Evolutionary conservation across 495 filamentous ascomycete genomes (phyloP), one percentile per base, ranked within the genome.

Genomic region (Friedmanniomyces simplex): DNA sequence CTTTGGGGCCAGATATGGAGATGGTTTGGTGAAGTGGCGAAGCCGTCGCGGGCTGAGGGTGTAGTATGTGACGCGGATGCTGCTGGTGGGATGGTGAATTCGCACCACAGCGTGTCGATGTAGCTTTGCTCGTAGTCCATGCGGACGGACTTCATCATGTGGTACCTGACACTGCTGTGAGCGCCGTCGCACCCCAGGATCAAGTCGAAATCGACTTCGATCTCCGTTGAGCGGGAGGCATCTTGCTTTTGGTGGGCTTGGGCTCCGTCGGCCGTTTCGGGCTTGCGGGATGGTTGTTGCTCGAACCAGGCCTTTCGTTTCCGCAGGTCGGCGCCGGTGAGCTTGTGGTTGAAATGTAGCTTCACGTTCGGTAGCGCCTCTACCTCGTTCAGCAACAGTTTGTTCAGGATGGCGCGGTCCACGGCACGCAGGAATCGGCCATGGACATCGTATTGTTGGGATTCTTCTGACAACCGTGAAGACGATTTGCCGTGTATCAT

Each of bases 161-260:
- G 87, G 69, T 86, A 93, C 45, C 93, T 77, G 2, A 87, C 81
- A 42, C 89, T 82, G 0, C 91, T 96, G 72, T 97, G 93, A 0
- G 93, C 94, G 6, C 93, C 93, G 66, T 99, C 93, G 26, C 91
- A 89, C n/a, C 93, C 93, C 32, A 99, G 87, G 63, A 97, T 79
- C 59, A 91, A 80, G 71, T 99, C 91, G 61, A 95, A 95, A n/a
- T 73, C 63, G 11, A 93, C 77, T 62, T 91, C 82, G 36, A 93
- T 77, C 61, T 90, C 83, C 50, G 50, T 50, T 0, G 41, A 18
- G 37, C 56, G 47, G 14, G 37, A 67, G 67, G 74, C 60, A 63
- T 65, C 36, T 55, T 60, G 42, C 58, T 63, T 26, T 53, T 59
- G 43, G 18, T 43, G 41, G 25, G 26, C 21, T 57, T 66, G 58